A percentile compares a stretch with the other conserved stretches of the same genome.
Evolutionary conservation across 2,329 filamentous ascomycete species (phyloP).

Genomic region (Claviceps arundinis): DNA sequence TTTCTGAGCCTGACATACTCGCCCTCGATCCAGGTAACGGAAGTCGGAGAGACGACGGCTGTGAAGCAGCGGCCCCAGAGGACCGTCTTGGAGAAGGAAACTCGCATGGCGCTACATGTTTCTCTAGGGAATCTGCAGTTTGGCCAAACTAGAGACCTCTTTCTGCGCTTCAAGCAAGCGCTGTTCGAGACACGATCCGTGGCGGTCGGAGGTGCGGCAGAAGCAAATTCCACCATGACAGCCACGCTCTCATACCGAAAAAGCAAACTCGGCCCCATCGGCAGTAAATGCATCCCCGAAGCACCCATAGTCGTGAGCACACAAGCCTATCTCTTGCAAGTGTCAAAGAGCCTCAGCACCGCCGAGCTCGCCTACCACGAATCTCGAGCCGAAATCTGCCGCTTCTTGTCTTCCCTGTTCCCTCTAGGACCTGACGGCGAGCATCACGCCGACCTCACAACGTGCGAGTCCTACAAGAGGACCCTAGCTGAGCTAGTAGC

Average conservation of each 20-base stretch:
- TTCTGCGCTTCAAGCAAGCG: constrained; percentile 22
- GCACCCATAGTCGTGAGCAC: not conserved
- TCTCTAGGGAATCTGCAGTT: constrained; percentile 40
- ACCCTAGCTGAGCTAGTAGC: constrained; percentile 11
- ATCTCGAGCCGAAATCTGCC: constrained; percentile 35
- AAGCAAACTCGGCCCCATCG: not conserved
- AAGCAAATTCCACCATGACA: not conserved
- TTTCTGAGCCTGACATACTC: constrained; percentile 29
- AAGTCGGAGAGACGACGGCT: constrained; percentile 8
- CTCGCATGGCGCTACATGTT: not conserved
- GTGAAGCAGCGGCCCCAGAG: not conserved
- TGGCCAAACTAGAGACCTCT: constrained; percentile 46
- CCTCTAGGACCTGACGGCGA: constrained; percentile 15
- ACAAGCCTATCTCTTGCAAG: not conserved
- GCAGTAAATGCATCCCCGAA: not conserved
- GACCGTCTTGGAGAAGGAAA: not conserved
- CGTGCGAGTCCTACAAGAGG: constrained; percentile 13
- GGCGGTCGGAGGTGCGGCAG: not conserved
- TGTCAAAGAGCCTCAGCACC: constrained; percentile 12
- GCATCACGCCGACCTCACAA: constrained; percentile 2
- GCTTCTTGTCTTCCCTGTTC: constrained; percentile 33
- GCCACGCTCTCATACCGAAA: not conserved
- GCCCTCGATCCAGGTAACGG: constrained; percentile 21
- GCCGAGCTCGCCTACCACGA: constrained; percentile 36
- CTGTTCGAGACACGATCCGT: not conserved